Conservation (phyloP, 805 yeast genomes). For the Starmerella gropengiesseri region DNA sequence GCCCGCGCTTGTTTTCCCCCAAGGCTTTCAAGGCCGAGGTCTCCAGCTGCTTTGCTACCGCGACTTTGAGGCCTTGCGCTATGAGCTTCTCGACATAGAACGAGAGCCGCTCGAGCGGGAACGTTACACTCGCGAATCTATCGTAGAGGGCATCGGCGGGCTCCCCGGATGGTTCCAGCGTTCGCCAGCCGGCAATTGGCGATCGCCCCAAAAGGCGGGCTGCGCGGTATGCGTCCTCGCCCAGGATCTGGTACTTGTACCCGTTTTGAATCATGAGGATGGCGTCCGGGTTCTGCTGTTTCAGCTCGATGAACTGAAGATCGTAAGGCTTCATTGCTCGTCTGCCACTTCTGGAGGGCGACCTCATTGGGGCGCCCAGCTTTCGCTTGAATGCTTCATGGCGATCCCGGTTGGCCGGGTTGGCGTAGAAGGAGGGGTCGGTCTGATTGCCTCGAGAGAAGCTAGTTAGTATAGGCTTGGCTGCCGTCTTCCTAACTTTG, state of each 20-base stretch:
- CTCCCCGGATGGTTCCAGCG: constrained; percentile 39
- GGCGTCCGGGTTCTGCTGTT: constrained; percentile 50
- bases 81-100: constrained; percentile 66
- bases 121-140: constrained; percentile 70
- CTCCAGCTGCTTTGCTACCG: constrained; percentile 77
- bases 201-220: constrained; percentile 46
- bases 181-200: constrained; percentile 55
- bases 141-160: constrained; percentile 41
- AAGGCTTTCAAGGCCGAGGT: constrained; percentile 59
- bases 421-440: background rate
- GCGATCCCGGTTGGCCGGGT: background rate
- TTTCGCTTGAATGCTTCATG: constrained; percentile 6
- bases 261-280: constrained; percentile 80
- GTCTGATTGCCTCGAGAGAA: constrained; percentile 1
- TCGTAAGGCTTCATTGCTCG: constrained; percentile 66
- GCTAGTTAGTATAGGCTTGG: background rate
- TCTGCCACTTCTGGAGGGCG: constrained; percentile 1
- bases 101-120: constrained; percentile 68
- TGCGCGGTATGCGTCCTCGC: constrained; percentile 68
- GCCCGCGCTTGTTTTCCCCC: constrained; percentile 40
- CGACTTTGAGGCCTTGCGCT: constrained; percentile 66
- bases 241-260: constrained; percentile 78
- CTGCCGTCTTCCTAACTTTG: background rate
- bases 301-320: constrained; percentile 60
- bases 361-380: background rate